These are phyloP conservation scores for Trichosporon ovoides DNA, from an alignment of 1,284 basidiomycete genomes.

Conservation along the genomic window DNA sequence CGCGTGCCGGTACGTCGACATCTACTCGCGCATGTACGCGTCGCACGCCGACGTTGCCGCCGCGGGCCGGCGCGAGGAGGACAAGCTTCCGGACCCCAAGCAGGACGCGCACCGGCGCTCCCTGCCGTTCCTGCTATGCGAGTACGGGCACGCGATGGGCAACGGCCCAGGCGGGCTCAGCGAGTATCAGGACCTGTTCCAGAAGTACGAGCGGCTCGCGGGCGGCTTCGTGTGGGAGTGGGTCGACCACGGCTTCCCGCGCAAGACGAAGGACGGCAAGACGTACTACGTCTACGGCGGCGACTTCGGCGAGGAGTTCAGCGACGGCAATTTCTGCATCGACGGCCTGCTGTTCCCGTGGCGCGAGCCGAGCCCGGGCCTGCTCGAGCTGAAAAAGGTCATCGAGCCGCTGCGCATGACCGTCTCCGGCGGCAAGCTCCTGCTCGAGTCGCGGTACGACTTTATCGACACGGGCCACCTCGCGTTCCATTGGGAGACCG, in stretches of 20 bases:
- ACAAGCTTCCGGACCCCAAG: slow-evolving; percentile 7
- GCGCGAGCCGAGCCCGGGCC: slow-evolving; percentile 21
- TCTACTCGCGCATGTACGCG: slow-evolving; percentile 28
- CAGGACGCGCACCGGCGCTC: slow-evolving; percentile 10
- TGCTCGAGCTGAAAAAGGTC: slow-evolving; percentile 21
- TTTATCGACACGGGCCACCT: slow-evolving; percentile 10
- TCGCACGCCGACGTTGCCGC: slow-evolving; percentile 17
- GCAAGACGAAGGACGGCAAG: slow-evolving; percentile 13
- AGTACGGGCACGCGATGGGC: slow-evolving; percentile 31
- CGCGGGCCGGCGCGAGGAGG: slow-evolving; percentile 15
- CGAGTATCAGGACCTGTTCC: slow-evolving; percentile 26
- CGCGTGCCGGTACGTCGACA: slow-evolving; percentile 21
- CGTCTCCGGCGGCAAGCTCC: slow-evolving; percentile 8
- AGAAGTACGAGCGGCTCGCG: slow-evolving; percentile 22
- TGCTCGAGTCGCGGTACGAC: slow-evolving; percentile 4
- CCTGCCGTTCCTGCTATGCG: slow-evolving; percentile 24
- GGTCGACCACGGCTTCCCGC: slow-evolving; percentile 27
- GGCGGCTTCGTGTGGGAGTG: slow-evolving; percentile 33
- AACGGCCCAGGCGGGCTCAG: slow-evolving; percentile 26
- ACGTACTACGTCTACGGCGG: slow-evolving; percentile 25
- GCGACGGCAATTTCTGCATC: slow-evolving; percentile 26
- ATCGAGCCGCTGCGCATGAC: slow-evolving; percentile 19
- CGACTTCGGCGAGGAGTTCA: slow-evolving; percentile 28
- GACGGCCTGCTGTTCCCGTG: slow-evolving; percentile 29
- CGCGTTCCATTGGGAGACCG: slow-evolving; percentile 6